phyloP scores from a whole-genome alignment of 371 early-diverging fungal species.

The Zancudomyces culisetae region DNA sequence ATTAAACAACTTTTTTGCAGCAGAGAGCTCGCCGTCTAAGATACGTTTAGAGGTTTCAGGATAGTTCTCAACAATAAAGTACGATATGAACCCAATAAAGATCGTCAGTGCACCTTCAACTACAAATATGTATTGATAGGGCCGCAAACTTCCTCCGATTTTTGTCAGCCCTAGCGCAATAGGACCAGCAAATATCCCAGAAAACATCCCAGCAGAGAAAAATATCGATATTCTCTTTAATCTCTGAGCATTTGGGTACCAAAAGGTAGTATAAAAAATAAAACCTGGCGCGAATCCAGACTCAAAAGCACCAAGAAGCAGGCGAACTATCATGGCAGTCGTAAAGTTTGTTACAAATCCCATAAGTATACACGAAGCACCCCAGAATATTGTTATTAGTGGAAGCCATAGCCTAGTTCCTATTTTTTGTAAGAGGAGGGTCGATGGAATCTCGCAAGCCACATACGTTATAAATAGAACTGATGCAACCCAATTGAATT shows the following conservation, averaged over 20 bases:
- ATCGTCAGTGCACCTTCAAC: constrained; percentile 52
- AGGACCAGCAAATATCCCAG: constrained; percentile 37
- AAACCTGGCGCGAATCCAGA: constrained; percentile 39
- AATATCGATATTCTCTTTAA: constrained; percentile 20
- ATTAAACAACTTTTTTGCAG: constrained; percentile 26
- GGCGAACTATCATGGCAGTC: constrained; percentile 27
- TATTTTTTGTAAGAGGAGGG: constrained; percentile 30
- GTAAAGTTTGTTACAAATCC: constrained; percentile 31
- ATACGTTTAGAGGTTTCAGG: constrained; percentile 38
- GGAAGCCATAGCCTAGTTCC: constrained; percentile 36
- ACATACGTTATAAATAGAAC: constrained; percentile 49
- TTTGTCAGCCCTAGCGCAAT: constrained; percentile 34
- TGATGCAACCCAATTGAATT: no score
- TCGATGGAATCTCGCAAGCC: constrained; percentile 38
- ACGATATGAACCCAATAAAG: constrained; percentile 33
- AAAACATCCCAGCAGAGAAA: constrained; percentile 20
- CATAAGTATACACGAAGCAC: constrained; percentile 33
- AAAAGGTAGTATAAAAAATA: constrained; percentile 16
- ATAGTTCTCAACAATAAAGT: constrained; percentile 42
- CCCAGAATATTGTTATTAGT: constrained; percentile 31
- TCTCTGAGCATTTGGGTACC: constrained; percentile 20
- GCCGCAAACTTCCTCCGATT: constrained; percentile 9
- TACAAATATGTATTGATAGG: constrained; percentile 34
- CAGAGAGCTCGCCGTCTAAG: constrained; percentile 33
- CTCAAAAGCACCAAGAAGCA: constrained; percentile 37